Percentiles rank a stretch among this genome's conserved stretches.
Evolutionary conservation across 495 filamentous ascomycete species (phyloP).

Genomic region (Hamigera avellanea): DNA sequence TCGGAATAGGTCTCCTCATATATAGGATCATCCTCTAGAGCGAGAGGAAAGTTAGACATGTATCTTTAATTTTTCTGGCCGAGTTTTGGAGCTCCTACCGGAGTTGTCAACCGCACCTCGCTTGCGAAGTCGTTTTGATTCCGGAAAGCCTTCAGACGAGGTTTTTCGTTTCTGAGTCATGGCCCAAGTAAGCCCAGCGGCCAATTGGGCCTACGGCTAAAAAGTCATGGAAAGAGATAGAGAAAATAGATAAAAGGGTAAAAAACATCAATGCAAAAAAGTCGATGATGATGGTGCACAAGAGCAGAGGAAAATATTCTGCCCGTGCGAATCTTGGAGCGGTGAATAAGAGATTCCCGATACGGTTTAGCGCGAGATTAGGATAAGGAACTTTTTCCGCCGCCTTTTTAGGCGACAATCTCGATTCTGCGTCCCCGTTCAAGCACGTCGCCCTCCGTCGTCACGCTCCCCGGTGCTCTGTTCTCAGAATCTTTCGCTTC

Average conservation of each 20-base stretch:
- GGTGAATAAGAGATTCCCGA: constrained; percentile 15
- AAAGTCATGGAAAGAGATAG: constrained; percentile 1
- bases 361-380: constrained; percentile 16
- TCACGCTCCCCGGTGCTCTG: not conserved
- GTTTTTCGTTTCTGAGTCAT: constrained; percentile 24
- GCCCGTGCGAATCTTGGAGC: constrained; percentile 16
- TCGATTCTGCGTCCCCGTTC: constrained; percentile 8
- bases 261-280: not conserved
- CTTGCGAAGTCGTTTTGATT: constrained; percentile 19
- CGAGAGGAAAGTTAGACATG: not conserved
- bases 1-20: constrained; percentile 31
- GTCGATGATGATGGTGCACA: not conserved
- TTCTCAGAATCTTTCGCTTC: not conserved
- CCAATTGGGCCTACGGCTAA: not conserved
- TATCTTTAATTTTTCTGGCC: not conserved
- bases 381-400: constrained; percentile 27
- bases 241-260: constrained; percentile 2
- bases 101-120: constrained; percentile 14
- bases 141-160: constrained; percentile 8
- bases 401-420: constrained; percentile 19
- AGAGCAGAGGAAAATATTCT: constrained; percentile 22
- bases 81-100: constrained; percentile 14
- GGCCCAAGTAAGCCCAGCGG: constrained; percentile 4
- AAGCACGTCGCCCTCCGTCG: constrained; percentile 6
- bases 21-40: constrained; percentile 20